Base-by-base conservation (phyloP, 148 eudicot genomes). In the Salicornia ramosissima region DNA sequence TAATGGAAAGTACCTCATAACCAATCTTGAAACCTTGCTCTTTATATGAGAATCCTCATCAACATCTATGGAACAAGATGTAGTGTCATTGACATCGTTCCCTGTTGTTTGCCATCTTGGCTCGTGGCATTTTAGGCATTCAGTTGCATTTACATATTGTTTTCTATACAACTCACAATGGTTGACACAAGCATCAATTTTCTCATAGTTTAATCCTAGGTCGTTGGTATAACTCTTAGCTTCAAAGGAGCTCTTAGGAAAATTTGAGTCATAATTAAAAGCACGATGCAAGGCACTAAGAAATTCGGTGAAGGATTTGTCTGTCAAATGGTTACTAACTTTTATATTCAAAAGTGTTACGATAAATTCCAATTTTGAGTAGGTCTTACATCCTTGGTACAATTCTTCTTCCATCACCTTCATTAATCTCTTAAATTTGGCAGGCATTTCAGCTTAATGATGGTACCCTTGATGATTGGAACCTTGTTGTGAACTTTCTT, bases 161-260 rank as follows among this genome's bases (percentile, higher is more conserved):
- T 52, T 52, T n/a, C 21, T n/a, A n/a, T 52, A 52, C 21, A 52
- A 19, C 22, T n/a, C 21, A 7, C 56, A 21, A 52, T 52, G 56
- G 19, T 52, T 21, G 56, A 52, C 56, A 52, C 56, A 52, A 52
- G 56, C 56, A n/a, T n/a, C n/a, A n/a, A n/a, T n/a, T n/a, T n/a
- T n/a, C n/a, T n/a, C n/a, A n/a, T n/a, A n/a, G n/a, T 52, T 52
- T n/a, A 52, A 9, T 19, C 56, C 26, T 7, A 52, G 11, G 21
- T 22, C 56, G 22, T 52, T 21, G 8, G 56, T 52, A 52, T 21
- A 52, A n/a, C 22, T 52, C 28, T 52, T 52, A n/a, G 56, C 28
- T 52, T 52, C 28, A 19, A 52, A 52, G 21, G 56, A 21, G 56
- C 11, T 52, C 26, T 52, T 52, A 16, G 56, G 56, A n/a, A 52